Evolutionary conservation across 345 rosid genomes (phyloP).

Genomic region (Psidium friedrichsthalianum): DNA sequence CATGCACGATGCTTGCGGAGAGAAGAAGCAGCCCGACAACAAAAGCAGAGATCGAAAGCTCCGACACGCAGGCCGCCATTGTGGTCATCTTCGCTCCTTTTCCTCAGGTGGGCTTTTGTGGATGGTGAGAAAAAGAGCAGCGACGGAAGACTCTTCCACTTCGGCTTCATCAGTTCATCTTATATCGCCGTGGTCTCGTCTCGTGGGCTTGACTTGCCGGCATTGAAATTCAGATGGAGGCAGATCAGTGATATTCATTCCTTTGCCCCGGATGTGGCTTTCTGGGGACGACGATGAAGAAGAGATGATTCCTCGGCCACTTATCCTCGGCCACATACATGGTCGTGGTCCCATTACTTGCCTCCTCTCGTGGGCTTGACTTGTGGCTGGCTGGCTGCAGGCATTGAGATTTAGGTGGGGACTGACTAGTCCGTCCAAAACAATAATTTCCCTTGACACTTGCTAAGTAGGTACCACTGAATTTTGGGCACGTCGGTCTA

Average conservation of each 20-base stretch:
- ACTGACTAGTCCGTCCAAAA: background rate
- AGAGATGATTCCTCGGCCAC: too few species aligned
- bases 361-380: background rate
- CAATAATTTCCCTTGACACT: background rate
- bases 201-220: background rate
- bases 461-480: rapidly evolving
- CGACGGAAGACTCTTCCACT: background rate
- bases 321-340: background rate
- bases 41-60: background rate
- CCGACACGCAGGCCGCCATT: background rate
- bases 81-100: background rate
- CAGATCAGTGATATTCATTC: background rate
- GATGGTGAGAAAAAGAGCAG: background rate
- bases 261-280: background rate
- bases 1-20: background rate
- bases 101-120: background rate
- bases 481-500: background rate
- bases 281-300: background rate
- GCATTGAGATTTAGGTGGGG: background rate
- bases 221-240: background rate
- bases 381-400: background rate
- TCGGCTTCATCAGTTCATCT: background rate
- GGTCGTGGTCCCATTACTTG: background rate
- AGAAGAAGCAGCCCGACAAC: background rate
- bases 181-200: background rate